A percentile compares a stretch with the other conserved stretches of the same genome.
These are phyloP conservation scores for Schwanniomyces pseudopolymorphus DNA, from an alignment of 805 yeast genomes.

Conservation along the genomic window DNA sequence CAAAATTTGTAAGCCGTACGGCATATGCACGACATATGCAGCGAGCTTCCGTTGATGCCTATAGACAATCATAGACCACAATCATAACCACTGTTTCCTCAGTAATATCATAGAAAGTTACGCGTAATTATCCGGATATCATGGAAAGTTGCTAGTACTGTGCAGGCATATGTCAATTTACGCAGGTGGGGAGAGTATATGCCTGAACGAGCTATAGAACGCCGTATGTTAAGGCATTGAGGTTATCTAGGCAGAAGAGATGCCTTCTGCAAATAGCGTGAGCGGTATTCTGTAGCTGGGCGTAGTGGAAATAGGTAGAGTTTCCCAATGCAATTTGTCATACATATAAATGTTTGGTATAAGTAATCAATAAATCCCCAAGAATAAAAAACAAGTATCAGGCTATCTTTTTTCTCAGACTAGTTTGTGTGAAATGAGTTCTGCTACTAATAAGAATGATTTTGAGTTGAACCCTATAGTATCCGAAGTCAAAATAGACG, in stretches of 20 bases:
- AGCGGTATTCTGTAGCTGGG: neutral
- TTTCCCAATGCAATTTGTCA: neutral
- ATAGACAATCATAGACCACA: neutral
- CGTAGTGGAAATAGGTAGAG: neutral
- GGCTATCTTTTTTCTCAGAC: neutral
- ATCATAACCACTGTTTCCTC: neutral
- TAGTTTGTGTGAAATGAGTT: neutral
- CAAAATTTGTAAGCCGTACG: neutral
- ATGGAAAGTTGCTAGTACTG: neutral
- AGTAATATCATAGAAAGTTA: neutral
- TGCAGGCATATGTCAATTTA: neutral
- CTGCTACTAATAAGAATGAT: constrained; percentile 8
- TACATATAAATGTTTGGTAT: neutral
- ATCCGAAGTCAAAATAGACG: constrained; percentile 14
- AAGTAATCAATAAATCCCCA: neutral
- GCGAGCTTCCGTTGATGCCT: neutral
- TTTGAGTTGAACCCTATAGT: constrained; percentile 15
- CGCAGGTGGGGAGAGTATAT: neutral
- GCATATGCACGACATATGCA: neutral
- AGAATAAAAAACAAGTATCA: neutral
- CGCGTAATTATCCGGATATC: neutral
- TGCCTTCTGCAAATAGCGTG: neutral
- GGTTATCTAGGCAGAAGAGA: neutral
- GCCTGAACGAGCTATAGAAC: neutral
- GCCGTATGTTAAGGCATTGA: neutral